phyloP scores from a whole-genome alignment of 2,329 filamentous ascomycete genomes.

The Colletotrichum liaoningense region DNA sequence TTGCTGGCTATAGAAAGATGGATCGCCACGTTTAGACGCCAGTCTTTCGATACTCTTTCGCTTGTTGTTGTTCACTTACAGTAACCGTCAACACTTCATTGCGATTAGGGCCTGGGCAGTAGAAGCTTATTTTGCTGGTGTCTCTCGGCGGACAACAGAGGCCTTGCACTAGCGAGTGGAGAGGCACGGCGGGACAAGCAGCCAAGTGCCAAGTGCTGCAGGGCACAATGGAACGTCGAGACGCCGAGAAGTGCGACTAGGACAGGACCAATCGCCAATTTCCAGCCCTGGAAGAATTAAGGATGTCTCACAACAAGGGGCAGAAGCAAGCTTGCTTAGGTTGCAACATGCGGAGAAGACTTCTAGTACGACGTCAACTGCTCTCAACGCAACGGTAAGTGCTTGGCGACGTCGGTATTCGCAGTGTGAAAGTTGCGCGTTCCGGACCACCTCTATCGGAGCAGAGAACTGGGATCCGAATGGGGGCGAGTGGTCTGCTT shows the following conservation, averaged over 20 bases:
- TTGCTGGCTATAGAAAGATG: neutral
- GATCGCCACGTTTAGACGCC: neutral
- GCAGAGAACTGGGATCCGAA: neutral
- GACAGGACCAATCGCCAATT: neutral
- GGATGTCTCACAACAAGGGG: constrained; percentile 15
- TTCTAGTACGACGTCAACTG: neutral
- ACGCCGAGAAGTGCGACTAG: constrained; percentile 7
- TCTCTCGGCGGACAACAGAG: constrained; percentile 14
- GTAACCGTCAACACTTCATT: neutral
- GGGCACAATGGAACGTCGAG: constrained; percentile 1
- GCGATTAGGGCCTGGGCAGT: constrained; percentile 4
- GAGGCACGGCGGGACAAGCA: constrained; percentile 3
- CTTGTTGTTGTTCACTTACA: neutral
- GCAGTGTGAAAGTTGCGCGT: neutral
- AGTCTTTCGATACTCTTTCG: neutral
- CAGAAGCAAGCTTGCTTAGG: neutral
- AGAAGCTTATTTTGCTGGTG: constrained; percentile 31
- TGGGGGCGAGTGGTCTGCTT: neutral
- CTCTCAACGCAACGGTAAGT: neutral
- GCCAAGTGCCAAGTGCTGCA: constrained; percentile 30
- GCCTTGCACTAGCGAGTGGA: constrained; percentile 14
- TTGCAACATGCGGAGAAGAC: constrained; percentile 22
- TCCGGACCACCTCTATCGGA: neutral
- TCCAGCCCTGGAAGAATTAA: neutral
- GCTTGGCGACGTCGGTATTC: neutral